Base-by-base conservation (phyloP, 139 green algal species). In the Zygnema circumcarinatum region DNA sequence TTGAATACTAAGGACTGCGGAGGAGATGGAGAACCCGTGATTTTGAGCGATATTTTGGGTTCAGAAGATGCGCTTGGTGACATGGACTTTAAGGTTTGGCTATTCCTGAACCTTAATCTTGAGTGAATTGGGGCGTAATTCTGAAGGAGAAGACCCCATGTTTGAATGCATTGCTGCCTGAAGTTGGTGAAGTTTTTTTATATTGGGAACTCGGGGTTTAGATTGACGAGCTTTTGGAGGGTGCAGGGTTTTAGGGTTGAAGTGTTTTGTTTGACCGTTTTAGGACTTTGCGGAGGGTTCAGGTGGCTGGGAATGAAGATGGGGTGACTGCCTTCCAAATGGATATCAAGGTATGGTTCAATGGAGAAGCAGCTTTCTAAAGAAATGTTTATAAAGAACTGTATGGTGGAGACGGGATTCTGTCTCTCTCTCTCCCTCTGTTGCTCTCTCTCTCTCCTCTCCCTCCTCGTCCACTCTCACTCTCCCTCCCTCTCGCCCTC, bases 81-180 rank as follows among this genome's bases (percentile, higher is more conserved):
- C 92, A 99, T 99, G 97, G 97, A 99, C 89, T 99, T 99, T 93
- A 99, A 99, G 91, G 96, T 98, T 21, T n/a, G n/a, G n/a, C n/a
- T n/a, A n/a, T n/a, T n/a, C 93, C 31, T 72, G 29, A 29, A 72
- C n/a, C n/a, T n/a, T n/a, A n/a, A n/a, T n/a, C n/a, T n/a, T n/a
- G n/a, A n/a, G n/a, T n/a, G n/a, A n/a, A n/a, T n/a, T n/a, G n/a
- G n/a, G n/a, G n/a, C n/a, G n/a, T n/a, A n/a, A n/a, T n/a, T n/a
- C n/a, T n/a, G n/a, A n/a, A n/a, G n/a, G n/a, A n/a, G n/a, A n/a
- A n/a, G n/a, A n/a, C n/a, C n/a, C n/a, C n/a, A n/a, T n/a, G n/a
- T n/a, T n/a, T n/a, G n/a, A n/a, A n/a, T n/a, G n/a, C n/a, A n/a
- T n/a, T n/a, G 29, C 29, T 72, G 29, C 29, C 29, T 72, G 29